Evolutionary conservation across 2,329 filamentous ascomycete species (phyloP), one percentile per base, ranked within the genome.

Genomic region (Exophiala aquamarina): DNA sequence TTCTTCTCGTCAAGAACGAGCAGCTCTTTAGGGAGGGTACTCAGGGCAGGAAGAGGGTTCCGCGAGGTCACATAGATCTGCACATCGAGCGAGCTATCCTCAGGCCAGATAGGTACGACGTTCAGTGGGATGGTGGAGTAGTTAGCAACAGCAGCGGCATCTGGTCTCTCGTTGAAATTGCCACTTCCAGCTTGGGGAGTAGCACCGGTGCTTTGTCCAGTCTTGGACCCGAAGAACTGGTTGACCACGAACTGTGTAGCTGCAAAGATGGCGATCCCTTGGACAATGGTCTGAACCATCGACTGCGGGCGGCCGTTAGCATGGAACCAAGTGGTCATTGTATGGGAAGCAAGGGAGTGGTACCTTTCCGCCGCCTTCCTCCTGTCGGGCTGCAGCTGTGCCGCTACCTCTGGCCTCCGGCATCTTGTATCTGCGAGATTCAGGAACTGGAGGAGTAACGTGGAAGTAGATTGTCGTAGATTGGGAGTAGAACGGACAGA

Each of bases 91-190:
- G 81, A 73, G 60, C 82, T 87, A 64, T 93, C 82, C 38, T 79
- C 72, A 2, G 88, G 83, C 93, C 93, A 98, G 62, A 97, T 89
- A 17, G 93, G 91, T 29, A 87, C 87, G 52, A 96, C 76, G 47
- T 77, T 78, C 56, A 84, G 77, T 1, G 90, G 89, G 14, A 89
- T 70, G 1, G 70, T 66, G 59, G 77, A 86, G 65, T 84, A 85
- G 41, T 75, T 69, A 17, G 83, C 84, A 57, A 69, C 83, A 66
- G 62, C 83, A 71, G 49, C 65, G 47, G 64, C 63, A 50, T 74
- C 67, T n/a, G 86, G 84, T 41, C 86, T 80, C 51, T 84, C 73
- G 44, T 76, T 72, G 63, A 83, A 90, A 14, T 82, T 69, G 20
- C 85, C 83, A 44, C 89, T 82, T 9, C 47, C 33, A 17, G 54